Conservation (phyloP, 2,329 filamentous ascomycete genomes). For the Phialophora expanda region DNA sequence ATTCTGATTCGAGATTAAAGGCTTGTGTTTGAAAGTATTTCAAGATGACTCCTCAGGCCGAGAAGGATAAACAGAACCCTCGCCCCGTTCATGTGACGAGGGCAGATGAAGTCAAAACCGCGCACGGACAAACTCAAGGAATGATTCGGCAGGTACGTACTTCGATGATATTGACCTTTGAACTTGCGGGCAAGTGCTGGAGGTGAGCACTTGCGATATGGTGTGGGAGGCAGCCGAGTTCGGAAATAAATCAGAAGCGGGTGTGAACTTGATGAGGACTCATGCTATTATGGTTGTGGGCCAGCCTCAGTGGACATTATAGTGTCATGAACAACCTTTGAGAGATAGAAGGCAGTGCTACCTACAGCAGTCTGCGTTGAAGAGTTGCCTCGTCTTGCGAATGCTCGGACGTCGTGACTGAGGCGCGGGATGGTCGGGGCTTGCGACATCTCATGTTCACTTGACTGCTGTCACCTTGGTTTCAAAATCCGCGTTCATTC, state of each 20-base stretch:
- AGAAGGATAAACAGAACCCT: slow-evolving; percentile 14
- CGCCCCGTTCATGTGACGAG: slow-evolving; percentile 60
- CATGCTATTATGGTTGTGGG: neutral
- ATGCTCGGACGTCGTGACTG: too few species aligned
- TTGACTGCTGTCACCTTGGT: neutral
- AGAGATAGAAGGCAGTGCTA: neutral
- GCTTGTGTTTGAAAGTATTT: neutral
- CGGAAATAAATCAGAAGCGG: neutral
- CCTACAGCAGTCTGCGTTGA: neutral
- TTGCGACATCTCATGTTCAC: neutral
- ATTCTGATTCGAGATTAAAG: neutral
- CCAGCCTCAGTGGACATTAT: neutral
- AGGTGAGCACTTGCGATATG: neutral
- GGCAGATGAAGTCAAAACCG: slow-evolving; percentile 52
- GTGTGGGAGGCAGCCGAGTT: neutral
- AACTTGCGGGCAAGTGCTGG: neutral
- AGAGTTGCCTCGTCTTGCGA: neutral
- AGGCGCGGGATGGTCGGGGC: too few species aligned
- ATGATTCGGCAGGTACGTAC: slow-evolving; percentile 49
- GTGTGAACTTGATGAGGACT: neutral
- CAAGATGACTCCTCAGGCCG: neutral
- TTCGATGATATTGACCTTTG: too few species aligned
- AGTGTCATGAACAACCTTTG: neutral
- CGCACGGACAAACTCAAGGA: slow-evolving; percentile 54
- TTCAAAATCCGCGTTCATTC: neutral